Evolutionary conservation across 441 rosid species (phyloP).

Genomic region (Geranium incanum): DNA sequence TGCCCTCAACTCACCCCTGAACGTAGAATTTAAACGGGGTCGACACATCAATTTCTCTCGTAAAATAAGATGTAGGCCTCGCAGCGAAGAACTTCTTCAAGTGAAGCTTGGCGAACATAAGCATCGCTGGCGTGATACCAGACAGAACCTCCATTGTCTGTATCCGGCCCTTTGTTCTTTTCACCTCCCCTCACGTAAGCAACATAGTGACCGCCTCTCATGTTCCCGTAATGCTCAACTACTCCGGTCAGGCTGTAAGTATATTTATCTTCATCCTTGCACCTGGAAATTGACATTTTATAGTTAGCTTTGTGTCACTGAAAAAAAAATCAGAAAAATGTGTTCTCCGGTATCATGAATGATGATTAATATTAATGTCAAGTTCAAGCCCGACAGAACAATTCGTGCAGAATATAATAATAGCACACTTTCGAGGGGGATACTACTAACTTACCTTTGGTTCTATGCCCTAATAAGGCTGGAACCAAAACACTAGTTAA

Average conservation of each 20-base stretch:
- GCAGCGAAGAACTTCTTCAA: constrained; percentile 66
- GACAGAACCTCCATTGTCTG: constrained; percentile 15
- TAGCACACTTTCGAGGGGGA: too few relatives aligned
- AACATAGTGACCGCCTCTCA: constrained; percentile 81
- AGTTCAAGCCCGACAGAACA: too few relatives aligned
- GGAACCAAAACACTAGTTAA: too few relatives aligned
- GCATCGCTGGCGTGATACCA: constrained; percentile 77
- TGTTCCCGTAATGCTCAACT: constrained; percentile 85
- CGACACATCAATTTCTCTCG: constrained; percentile 34
- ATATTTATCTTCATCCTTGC: constrained; percentile 28
- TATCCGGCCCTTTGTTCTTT: constrained; percentile 21
- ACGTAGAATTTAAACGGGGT: background rate
- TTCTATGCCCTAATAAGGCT: too few relatives aligned
- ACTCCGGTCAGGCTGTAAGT: constrained; percentile 59
- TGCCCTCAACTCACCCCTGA: constrained; percentile 12
- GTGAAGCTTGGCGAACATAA: constrained; percentile 51
- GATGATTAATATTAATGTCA: too few relatives aligned
- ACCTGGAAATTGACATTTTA: constrained; percentile 26
- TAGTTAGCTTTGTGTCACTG: background rate
- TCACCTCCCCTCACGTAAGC: constrained; percentile 46
- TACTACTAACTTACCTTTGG: too few relatives aligned
- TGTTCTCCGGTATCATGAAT: too few relatives aligned
- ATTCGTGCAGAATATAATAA: too few relatives aligned
- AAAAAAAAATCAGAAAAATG: too few relatives aligned
- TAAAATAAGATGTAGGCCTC: constrained; percentile 94